Evolutionary conservation across 306 rosid genomes (phyloP).

Genomic region (Myrica gale): DNA sequence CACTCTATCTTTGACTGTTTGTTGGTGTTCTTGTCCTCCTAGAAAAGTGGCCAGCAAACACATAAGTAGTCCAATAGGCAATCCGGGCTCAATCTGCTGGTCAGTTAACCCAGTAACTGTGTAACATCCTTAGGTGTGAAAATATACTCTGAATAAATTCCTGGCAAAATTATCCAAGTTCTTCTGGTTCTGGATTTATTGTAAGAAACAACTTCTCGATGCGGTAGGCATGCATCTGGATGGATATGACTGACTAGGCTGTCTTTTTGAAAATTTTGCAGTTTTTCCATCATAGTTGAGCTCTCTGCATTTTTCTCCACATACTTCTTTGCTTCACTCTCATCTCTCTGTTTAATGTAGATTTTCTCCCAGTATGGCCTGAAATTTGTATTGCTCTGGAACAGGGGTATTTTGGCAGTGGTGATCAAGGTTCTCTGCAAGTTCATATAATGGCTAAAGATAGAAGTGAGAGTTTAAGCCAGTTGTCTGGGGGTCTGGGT

Average conservation of each 20-base stretch:
- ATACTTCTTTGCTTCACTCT: neutral
- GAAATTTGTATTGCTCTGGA: constrained; percentile 18
- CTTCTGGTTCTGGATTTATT: no score
- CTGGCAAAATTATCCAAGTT: no score
- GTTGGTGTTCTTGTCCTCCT: neutral
- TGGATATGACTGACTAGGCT: neutral
- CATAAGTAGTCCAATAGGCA: neutral
- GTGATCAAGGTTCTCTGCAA: constrained; percentile 5
- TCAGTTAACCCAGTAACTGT: neutral
- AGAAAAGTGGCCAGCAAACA: neutral
- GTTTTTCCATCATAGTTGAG: neutral
- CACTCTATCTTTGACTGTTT: neutral
- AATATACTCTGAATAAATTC: no score
- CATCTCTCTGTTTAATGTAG: neutral
- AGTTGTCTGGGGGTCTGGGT: constrained; percentile 30
- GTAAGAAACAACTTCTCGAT: neutral
- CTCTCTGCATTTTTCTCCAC: neutral
- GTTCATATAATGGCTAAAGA: constrained; percentile 42
- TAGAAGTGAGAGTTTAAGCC: constrained; percentile 21
- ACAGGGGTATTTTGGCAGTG: constrained; percentile 18
- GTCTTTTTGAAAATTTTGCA: neutral
- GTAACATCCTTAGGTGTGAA: neutral
- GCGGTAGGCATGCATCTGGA: neutral
- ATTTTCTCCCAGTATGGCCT: neutral
- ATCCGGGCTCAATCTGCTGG: neutral